These are phyloP conservation scores for Lactarius evosmus DNA, from an alignment of 768 basidiomycete species.

Conservation along the genomic window DNA sequence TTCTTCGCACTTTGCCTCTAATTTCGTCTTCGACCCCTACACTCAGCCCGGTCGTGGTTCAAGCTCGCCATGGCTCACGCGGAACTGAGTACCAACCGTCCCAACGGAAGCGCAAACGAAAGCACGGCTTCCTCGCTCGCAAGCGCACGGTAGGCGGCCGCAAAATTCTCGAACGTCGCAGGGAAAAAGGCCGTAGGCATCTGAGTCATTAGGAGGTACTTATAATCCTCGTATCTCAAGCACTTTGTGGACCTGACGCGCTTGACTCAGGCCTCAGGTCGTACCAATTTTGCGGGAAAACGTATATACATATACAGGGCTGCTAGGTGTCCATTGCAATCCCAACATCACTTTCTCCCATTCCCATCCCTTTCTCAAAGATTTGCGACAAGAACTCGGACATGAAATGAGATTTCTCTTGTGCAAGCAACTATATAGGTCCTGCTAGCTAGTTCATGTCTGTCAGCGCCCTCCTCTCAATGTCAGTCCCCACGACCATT, in stretches of 20 bases:
- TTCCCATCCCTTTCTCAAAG: not conserved
- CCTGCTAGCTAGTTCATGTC: conserved; percentile 22
- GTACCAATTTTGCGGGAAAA: not conserved
- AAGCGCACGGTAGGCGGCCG: conserved; percentile 66
- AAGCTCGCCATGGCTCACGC: conserved; percentile 61
- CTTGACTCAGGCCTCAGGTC: not conserved
- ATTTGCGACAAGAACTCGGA: not conserved
- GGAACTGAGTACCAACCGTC: conserved; percentile 98
- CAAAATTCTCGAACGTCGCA: conserved; percentile 66
- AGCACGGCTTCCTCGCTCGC: conserved; percentile 85
- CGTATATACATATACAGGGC: not conserved
- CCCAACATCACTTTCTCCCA: not conserved
- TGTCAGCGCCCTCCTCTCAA: conserved; percentile 24
- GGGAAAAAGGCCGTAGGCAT: conserved; percentile 72
- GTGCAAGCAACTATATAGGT: conserved; percentile 1
- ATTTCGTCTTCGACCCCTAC: not conserved
- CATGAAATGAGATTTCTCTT: conserved; percentile 7
- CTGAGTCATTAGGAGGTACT: conserved; percentile 60
- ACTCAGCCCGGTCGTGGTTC: conserved; percentile 35
- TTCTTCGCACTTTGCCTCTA: conserved; percentile 8
- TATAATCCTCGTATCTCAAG: not conserved
- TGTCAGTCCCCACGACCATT: not conserved
- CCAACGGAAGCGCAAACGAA: conserved; percentile 88
- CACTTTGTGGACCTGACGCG: not conserved
- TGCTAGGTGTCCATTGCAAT: not conserved